Conservation (phyloP, 208 protist genomes). For the Zelonia costaricensis region DNA sequence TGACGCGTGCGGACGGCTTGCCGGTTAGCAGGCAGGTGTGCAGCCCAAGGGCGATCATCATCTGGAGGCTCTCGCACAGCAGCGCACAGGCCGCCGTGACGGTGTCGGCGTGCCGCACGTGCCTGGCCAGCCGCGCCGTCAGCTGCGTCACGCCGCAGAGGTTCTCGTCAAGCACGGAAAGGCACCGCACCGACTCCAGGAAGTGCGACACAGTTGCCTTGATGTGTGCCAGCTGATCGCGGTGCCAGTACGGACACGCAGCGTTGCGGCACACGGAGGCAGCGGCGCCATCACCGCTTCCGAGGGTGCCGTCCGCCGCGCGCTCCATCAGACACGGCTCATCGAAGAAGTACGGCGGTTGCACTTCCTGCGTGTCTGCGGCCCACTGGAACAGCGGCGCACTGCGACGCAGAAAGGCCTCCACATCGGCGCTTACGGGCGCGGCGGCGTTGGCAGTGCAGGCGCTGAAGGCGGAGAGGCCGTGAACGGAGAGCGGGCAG, state of each 20-base stretch:
- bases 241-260: conserved; percentile 70
- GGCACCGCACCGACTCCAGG: background rate
- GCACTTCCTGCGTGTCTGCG: conserved; percentile 12
- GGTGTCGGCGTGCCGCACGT: conserved; percentile 12
- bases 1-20: background rate
- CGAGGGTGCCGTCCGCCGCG: background rate
- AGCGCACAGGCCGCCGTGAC: conserved; percentile 26
- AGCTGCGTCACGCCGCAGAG: conserved; percentile 32
- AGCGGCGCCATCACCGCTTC: background rate
- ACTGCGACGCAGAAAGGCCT: conserved; percentile 41
- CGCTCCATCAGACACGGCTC: conserved; percentile 70
- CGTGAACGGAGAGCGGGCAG: conserved; percentile 19
- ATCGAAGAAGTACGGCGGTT: conserved; percentile 45
- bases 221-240: conserved; percentile 55
- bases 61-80: conserved; percentile 22
- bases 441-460: background rate
- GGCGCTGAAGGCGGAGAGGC: conserved; percentile 1
- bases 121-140: conserved; percentile 3
- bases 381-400: conserved; percentile 54
- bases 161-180: conserved; percentile 13
- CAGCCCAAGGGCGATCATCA: conserved; percentile 23
- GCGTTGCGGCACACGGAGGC: conserved; percentile 35
- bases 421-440: background rate
- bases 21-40: background rate
- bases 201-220: conserved; percentile 20